These are phyloP conservation scores for Adansonia digitata DNA, from an alignment of 345 rosid species.

Conservation along the genomic window DNA sequence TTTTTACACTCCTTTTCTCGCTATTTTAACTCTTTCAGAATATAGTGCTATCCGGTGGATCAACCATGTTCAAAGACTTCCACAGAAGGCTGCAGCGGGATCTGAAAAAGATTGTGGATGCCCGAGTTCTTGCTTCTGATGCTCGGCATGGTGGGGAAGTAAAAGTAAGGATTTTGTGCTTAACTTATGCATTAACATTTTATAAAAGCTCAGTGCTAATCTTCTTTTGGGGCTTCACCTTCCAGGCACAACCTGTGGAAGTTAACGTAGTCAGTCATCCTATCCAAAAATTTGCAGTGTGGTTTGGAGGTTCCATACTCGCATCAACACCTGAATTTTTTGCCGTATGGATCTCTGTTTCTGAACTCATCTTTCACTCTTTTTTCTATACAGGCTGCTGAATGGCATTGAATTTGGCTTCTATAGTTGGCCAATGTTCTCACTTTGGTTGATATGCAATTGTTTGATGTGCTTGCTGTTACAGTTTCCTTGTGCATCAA, in stretches of 20 bases:
- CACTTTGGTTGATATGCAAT: not conserved
- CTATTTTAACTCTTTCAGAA: slow-evolving; percentile 49
- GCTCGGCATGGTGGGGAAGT: slow-evolving; percentile 70
- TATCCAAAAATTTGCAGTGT: slow-evolving; percentile 90
- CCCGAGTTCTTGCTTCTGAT: slow-evolving; percentile 77
- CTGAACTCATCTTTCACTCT: not conserved
- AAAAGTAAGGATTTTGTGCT: slow-evolving; percentile 40
- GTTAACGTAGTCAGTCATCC: slow-evolving; percentile 97
- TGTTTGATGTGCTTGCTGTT: not conserved
- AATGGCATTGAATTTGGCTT: not conserved
- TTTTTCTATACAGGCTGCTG: not conserved
- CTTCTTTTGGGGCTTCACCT: not conserved
- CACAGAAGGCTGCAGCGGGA: slow-evolving; percentile 96
- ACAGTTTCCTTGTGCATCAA: not conserved
- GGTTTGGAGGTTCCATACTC: slow-evolving; percentile 99
- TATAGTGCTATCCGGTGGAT: slow-evolving; percentile 94
- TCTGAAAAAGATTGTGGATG: slow-evolving; percentile 91
- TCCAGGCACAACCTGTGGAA: slow-evolving; percentile 85
- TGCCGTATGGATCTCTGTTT: slow-evolving; percentile 42
- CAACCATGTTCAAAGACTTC: slow-evolving; percentile 98
- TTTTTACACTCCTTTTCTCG: not conserved
- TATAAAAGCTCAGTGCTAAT: slow-evolving; percentile 1
- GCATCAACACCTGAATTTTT: slow-evolving; percentile 98
- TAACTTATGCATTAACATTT: not conserved
- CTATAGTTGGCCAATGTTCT: not conserved